Evolutionary conservation across 768 basidiomycete genomes (phyloP), one percentile per base, ranked within the genome.

Genomic region (Arthromyces matolae): DNA sequence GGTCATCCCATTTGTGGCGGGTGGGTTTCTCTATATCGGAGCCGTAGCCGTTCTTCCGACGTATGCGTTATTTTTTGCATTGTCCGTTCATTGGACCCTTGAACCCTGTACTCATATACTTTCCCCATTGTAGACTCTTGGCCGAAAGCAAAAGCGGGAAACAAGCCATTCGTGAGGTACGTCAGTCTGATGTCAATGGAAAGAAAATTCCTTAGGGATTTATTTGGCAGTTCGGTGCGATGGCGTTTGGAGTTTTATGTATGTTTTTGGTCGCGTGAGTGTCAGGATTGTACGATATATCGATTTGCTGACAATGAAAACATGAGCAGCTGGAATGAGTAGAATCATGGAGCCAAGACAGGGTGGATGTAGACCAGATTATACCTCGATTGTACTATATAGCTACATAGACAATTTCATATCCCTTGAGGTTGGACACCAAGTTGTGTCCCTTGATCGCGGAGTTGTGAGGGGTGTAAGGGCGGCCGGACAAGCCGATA

Each of bases 211-310:
- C 47, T 40, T 47, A 37, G n/a, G 28, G 34, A 27, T 37, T 47
- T 34, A 29, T 38, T 53, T 65, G 55, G 52, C 66, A 94, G 91
- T 93, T 94, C 69, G 85, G 76, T 50, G 92, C 91, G 50, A 94
- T 95, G 92, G 80, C 80, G 39, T 79, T 95, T 64, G 92, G 92
- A 24, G 92, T 94, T 56, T 64, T 78, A 61, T 93, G 91, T 73
- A 95, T 95, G 92, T 85, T 91, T 65, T 64, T 88, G 62, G 89
- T 92, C 64, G 89, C 89, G 87, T 92, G 78, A 81, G 88, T 80
- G 55, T 42, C 52, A 32, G 4, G 38, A 24, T 10, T 42, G n/a
- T 13, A 49, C 10, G n/a, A n/a, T n/a, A 40, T 44, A 22, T 29
- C 5, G 8, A 36, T 20, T 31, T 18, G 18, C 29, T 43, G 19